Conservation (phyloP, 75 land plant species). For the Azolla pinnata region DNA sequence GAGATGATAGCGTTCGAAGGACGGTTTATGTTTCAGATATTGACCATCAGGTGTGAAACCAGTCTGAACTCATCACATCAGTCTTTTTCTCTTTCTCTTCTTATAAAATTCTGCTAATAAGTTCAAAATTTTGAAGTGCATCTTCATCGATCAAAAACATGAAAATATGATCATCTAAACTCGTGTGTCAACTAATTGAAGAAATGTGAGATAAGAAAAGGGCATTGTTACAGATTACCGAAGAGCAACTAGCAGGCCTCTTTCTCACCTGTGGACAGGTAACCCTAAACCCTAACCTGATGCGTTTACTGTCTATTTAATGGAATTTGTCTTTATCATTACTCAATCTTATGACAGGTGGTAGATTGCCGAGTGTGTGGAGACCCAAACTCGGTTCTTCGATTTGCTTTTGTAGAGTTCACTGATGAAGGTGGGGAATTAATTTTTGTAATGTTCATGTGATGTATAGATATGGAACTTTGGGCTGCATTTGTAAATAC, state of each 20-base stretch:
- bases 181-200: too few relatives aligned
- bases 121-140: too few relatives aligned
- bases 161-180: too few relatives aligned
- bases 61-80: too few relatives aligned
- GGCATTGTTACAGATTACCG: constrained; percentile 79
- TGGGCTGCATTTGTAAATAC: too few relatives aligned
- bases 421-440: constrained; percentile 32
- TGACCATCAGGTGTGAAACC: constrained; percentile 58
- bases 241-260: constrained; percentile 79
- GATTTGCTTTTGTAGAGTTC: constrained; percentile 45
- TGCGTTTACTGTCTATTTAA: not conserved
- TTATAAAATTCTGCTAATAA: too few relatives aligned
- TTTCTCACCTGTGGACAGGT: constrained; percentile 91
- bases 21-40: constrained; percentile 75
- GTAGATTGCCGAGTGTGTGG: constrained; percentile 62
- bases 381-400: constrained; percentile 51
- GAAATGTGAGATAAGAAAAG: too few relatives aligned
- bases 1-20: constrained; percentile 53
- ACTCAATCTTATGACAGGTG: too few relatives aligned
- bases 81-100: too few relatives aligned
- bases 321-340: not conserved
- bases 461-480: too few relatives aligned
- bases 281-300: not conserved
- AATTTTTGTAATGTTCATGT: not conserved
- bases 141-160: too few relatives aligned